Evolutionary conservation across 176 grass and related monocot genomes (phyloP), one percentile per base, ranked within the genome.

Genomic region (Typha latifolia): DNA sequence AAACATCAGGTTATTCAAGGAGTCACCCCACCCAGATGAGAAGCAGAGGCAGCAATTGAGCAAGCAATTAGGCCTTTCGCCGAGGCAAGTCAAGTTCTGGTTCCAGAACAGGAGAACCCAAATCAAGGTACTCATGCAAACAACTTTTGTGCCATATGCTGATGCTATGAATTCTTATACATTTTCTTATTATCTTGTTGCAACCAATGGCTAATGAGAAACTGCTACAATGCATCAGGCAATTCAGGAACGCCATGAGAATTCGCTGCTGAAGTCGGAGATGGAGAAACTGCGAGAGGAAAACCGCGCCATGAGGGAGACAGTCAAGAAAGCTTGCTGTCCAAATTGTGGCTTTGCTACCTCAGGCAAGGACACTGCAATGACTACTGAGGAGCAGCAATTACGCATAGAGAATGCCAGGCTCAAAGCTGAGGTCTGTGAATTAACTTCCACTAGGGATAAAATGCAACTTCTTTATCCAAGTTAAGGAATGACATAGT

Each of bases 61-160:
- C 74, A 79, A 76, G 62, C 75, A 96, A 62, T 79, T 89, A 10
- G 85, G 88, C 29, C 82, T 91, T 37, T 86, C 93, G 34, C 67
- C 82, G 3, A 74, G 85, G 18, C 93, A 96, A 75, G 92, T 96
- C 62, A 96, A 96, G 75, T 91, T 91, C 61, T 96, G 93, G 93
- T 96, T 96, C 69, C 93, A 96, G 70, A 96, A 96, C 51, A 82
- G 88, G 61, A 74, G 88, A 75, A 89, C 83, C 64, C 82, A 96
- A 59, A 91, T 89, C 72, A 91, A 96, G 84, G 87, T 96, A 80
- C n/a, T 52, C 23, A 24, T 20, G 16, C 53, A 59, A 59, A 11
- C 5, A n/a, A 59, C 27, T 29, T 29, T 29, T 29, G 27, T 29
- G 27, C 10, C 3, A 59, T 19, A 9, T 59, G 15, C 16, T 19